Evolutionary conservation across 208 protist species (phyloP), one percentile per base, ranked within the genome.

Genomic region (Leishmania arabica): DNA sequence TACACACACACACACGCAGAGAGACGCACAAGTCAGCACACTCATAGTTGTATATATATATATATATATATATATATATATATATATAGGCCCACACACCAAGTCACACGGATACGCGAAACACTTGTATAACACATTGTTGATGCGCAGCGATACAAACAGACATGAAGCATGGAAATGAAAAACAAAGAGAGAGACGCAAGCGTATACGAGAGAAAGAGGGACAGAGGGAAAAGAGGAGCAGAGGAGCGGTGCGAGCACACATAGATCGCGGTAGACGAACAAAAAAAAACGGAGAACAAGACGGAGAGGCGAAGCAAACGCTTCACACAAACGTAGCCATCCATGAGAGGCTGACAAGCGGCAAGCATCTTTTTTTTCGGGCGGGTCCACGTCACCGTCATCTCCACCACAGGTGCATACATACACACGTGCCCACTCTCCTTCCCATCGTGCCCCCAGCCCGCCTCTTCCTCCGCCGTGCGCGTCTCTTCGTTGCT

Each of bases 151-250:
- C 17, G 24, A 15, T 34, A 34, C 11, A 53, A 24, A 31, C 19
- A 34, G 19, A 45, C 37, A 15, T 54, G 11, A n/a, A 73, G 45
- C 66, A 69, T 3, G 3, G 34, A 79, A 77, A 37, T 37, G 1
- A n/a, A n/a, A n/a, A n/a, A 77, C 5, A 80, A 80, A 75, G 84
- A 77, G 27, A 75, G 71, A 75, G 78, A 65, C 80, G 37, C 45
- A 60, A 77, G 9, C 2, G 75, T 27, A 75, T 31, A 40, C 45
- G 27, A 58, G 60, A 40, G 7, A 24, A 40, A 31, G 49, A 9
- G 66, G 7, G 17, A 15, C 54, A 13, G 42, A 53, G n/a, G 47
- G 15, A 58, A 78, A 78, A 78, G 9, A 56, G 60, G 31, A 37
- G 34, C 58, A n/a, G 37, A 49, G 37, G 24, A 31, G 42, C 27